phyloP scores from a whole-genome alignment of 305 asterid genomes.

The Petunia hybrid region DNA sequence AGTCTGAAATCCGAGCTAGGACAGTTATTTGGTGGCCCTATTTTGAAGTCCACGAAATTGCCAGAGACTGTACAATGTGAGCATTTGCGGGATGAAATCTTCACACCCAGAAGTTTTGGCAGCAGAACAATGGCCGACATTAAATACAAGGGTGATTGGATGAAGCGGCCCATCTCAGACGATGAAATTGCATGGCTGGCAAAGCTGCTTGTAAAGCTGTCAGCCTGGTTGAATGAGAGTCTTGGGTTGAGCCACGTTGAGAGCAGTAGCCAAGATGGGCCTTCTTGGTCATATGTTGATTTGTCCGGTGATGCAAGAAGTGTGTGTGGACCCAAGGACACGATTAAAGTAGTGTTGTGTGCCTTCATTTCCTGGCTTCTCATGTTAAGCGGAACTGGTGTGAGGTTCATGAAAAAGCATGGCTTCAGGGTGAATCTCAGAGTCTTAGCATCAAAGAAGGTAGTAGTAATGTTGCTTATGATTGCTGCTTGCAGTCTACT shows the following conservation, averaged over 20 bases:
- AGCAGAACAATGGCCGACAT: slow-evolving; percentile 49
- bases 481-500: slow-evolving; percentile 46
- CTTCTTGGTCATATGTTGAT: slow-evolving; percentile 59
- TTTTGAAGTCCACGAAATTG: slow-evolving; percentile 44
- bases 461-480: slow-evolving; percentile 52
- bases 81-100: slow-evolving; percentile 66
- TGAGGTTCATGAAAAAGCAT: slow-evolving; percentile 62
- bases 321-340: slow-evolving; percentile 58
- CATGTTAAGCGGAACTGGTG: slow-evolving; percentile 49
- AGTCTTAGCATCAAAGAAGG: slow-evolving; percentile 76
- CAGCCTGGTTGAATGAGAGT: slow-evolving; percentile 65
- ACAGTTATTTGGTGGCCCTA: slow-evolving; percentile 65
- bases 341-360: slow-evolving; percentile 53
- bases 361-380: slow-evolving; percentile 55
- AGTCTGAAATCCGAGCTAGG: slow-evolving; percentile 67
- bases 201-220: slow-evolving; percentile 62
- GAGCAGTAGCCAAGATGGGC: slow-evolving; percentile 38
- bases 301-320: slow-evolving; percentile 50
- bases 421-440: slow-evolving; percentile 78
- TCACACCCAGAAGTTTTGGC: slow-evolving; percentile 71
- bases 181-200: slow-evolving; percentile 95
- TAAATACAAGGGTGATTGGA: slow-evolving; percentile 82
- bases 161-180: slow-evolving; percentile 68
- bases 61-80: slow-evolving; percentile 42
- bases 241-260: slow-evolving; percentile 66